phyloP scores from a whole-genome alignment of 1,284 basidiomycete genomes.

The Ganoderma boninense region DNA sequence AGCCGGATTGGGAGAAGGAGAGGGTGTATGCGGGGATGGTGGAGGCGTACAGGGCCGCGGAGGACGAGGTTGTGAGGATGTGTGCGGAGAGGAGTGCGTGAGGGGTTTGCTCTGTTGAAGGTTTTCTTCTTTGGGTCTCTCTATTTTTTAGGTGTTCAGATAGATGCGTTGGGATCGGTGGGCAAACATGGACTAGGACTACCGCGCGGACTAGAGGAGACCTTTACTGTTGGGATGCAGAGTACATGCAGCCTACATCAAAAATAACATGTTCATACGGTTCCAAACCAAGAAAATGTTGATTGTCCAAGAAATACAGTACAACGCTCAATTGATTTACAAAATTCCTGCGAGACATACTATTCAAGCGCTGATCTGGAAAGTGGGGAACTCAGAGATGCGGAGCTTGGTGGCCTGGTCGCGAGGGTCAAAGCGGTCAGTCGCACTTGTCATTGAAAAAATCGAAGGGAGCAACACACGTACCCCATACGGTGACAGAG shows the following conservation, averaged over 20 bases:
- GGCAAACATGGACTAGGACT: not conserved
- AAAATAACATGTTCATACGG: not conserved
- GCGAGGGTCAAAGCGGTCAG: not conserved
- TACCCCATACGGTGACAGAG: conserved; percentile 59
- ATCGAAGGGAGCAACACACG: conserved; percentile 33
- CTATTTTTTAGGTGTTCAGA: conserved; percentile 1
- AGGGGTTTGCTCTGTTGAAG: not conserved
- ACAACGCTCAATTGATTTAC: not conserved
- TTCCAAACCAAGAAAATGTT: not conserved
- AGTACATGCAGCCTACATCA: not conserved
- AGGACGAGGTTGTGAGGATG: conserved; percentile 47
- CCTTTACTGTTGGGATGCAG: not conserved
- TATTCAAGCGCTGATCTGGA: not conserved
- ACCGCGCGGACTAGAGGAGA: too few species aligned
- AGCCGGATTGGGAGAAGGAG: conserved; percentile 51
- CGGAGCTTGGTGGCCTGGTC: conserved; percentile 7
- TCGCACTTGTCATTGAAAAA: not conserved
- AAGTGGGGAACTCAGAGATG: conserved; percentile 12
- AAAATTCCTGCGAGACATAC: not conserved
- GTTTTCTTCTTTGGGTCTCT: not conserved
- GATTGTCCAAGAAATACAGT: not conserved
- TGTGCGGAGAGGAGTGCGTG: conserved; percentile 30
- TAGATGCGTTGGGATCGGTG: not conserved
- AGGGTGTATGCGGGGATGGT: conserved; percentile 44
- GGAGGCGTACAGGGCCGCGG: conserved; percentile 48